Conservation (phyloP, 2,329 filamentous ascomycete species). For the Aspergillus tanneri region DNA sequence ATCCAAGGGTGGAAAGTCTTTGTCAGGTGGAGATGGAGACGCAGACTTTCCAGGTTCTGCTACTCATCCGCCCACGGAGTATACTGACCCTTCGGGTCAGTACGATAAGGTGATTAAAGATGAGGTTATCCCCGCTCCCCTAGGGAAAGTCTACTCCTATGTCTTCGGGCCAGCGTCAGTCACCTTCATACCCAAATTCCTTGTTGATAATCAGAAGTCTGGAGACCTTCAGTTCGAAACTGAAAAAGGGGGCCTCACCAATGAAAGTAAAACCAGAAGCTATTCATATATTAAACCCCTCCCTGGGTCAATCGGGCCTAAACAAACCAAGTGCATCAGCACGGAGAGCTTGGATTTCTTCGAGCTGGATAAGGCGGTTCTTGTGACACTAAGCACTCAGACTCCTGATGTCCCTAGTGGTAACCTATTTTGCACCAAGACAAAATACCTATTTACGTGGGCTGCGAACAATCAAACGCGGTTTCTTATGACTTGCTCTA, state of each 20-base stretch:
- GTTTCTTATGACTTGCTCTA: slow-evolving; percentile 80
- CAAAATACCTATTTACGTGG: slow-evolving; percentile 93
- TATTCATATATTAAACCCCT: slow-evolving; percentile 93
- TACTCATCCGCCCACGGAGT: slow-evolving; percentile 80
- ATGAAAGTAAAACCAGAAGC: slow-evolving; percentile 70
- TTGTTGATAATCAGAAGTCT: slow-evolving; percentile 84
- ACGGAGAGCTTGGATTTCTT: slow-evolving; percentile 79
- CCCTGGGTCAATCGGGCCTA: slow-evolving; percentile 79
- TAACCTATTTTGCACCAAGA: slow-evolving; percentile 88
- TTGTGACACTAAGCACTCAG: slow-evolving; percentile 77
- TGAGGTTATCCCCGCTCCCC: slow-evolving; percentile 78
- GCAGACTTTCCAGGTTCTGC: slow-evolving; percentile 80
- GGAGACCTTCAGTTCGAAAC: slow-evolving; percentile 79
- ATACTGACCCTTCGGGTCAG: slow-evolving; percentile 72
- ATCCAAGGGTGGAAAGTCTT: slow-evolving; percentile 52
- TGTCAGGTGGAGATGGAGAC: slow-evolving; percentile 30
- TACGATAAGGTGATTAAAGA: slow-evolving; percentile 85
- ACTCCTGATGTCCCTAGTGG: slow-evolving; percentile 95
- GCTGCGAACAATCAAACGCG: slow-evolving; percentile 81
- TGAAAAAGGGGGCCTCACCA: slow-evolving; percentile 73
- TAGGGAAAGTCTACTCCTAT: slow-evolving; percentile 87
- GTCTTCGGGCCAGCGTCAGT: slow-evolving; percentile 81
- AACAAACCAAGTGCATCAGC: slow-evolving; percentile 90
- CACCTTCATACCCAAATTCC: slow-evolving; percentile 80
- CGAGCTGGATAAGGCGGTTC: slow-evolving; percentile 83